These are phyloP conservation scores for Mycena polygramma DNA, from an alignment of 768 basidiomycete species.

Conservation along the genomic window DNA sequence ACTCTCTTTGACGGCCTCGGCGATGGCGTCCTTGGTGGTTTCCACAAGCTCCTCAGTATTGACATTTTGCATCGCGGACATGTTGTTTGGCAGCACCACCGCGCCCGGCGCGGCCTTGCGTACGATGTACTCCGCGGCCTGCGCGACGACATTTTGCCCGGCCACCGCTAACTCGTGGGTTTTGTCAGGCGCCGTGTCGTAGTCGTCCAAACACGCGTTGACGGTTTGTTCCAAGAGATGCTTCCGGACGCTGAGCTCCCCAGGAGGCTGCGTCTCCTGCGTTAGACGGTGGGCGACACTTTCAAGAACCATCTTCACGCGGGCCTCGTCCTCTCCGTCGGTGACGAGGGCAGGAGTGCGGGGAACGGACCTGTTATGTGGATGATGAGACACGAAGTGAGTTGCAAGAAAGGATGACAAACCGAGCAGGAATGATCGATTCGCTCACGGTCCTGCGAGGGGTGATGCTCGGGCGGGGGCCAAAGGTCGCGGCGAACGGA, in stretches of 20 bases:
- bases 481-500: constrained; percentile 51
- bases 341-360: constrained; percentile 31
- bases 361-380: constrained; percentile 28
- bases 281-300: constrained; percentile 84
- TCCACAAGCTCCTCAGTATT: constrained; percentile 66
- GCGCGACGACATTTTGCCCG: constrained; percentile 85
- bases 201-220: constrained; percentile 72
- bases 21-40: constrained; percentile 76
- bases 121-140: constrained; percentile 79
- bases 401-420: background rate
- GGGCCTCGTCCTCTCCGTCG: constrained; percentile 62
- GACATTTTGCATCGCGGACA: constrained; percentile 61
- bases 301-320: constrained; percentile 83
- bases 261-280: constrained; percentile 77
- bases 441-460: constrained; percentile 34
- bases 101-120: constrained; percentile 54
- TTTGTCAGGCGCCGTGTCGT: constrained; percentile 67
- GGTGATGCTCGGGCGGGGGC: constrained; percentile 25
- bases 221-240: constrained; percentile 80
- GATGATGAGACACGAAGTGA: background rate
- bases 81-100: constrained; percentile 52
- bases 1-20: constrained; percentile 83
- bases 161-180: constrained; percentile 77
- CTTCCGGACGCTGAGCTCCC: constrained; percentile 84
- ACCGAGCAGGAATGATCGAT: constrained; percentile 32